Evolutionary conservation across 345 rosid species (phyloP).

Genomic region (Pseudoturritis turrita): DNA sequence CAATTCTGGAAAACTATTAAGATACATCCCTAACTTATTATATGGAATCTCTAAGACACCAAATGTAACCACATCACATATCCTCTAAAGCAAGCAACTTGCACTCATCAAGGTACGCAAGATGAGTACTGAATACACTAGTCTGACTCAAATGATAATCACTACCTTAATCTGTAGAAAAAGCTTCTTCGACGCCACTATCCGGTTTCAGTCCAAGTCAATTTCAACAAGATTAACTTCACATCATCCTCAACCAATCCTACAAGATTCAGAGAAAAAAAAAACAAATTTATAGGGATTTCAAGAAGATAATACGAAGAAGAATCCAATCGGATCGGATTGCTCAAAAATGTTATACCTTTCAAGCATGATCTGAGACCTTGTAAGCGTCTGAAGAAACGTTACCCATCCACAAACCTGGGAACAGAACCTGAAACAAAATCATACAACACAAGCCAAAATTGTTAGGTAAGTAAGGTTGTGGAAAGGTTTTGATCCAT

Average conservation of each 20-base stretch:
- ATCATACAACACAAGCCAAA: background rate
- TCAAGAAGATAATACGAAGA: background rate
- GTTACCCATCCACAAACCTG: slow-evolving; percentile 71
- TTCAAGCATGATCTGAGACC: slow-evolving; percentile 41
- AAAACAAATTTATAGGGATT: background rate
- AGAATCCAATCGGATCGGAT: background rate
- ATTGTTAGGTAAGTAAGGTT: background rate
- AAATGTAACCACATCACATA: background rate
- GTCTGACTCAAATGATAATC: background rate
- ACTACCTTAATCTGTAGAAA: slow-evolving; percentile 10
- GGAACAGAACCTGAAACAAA: slow-evolving; percentile 46
- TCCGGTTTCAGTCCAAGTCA: slow-evolving; percentile 1
- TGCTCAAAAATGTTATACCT: slow-evolving; percentile 31
- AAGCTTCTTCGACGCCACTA: background rate
- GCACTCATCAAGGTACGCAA: background rate
- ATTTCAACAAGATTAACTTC: slow-evolving; percentile 20
- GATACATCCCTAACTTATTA: background rate
- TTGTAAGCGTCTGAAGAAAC: slow-evolving; percentile 54
- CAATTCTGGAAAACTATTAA: no score
- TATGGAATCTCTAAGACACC: background rate
- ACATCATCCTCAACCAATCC: slow-evolving; percentile 10
- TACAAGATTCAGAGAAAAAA: slow-evolving; percentile 10
- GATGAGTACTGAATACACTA: no score
- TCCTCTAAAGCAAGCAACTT: background rate
- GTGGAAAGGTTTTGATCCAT: background rate